A percentile compares a stretch with the other conserved stretches of the same genome.
Evolutionary conservation across 371 early-diverging fungal species (phyloP).

Genomic region (Syncephalastrum sp.): DNA sequence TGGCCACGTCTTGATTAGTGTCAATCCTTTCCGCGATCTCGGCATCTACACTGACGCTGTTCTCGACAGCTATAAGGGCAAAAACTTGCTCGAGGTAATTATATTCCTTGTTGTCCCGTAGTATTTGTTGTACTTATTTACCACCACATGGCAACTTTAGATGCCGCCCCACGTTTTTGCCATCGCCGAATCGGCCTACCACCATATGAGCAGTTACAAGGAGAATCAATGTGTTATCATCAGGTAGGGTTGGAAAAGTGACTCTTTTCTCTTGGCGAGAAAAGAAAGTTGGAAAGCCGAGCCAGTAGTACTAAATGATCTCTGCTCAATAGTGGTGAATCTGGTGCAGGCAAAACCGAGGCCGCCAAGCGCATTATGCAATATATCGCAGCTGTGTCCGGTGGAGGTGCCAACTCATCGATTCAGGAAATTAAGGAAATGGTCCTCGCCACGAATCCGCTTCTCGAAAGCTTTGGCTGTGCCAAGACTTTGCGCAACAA

Average conservation of each 20-base stretch:
- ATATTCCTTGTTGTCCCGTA: neutral
- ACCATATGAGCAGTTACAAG: conserved; percentile 94
- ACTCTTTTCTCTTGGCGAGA: too few species aligned
- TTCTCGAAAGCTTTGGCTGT: conserved; percentile 99
- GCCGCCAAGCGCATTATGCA: conserved; percentile 92
- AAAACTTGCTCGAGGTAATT: conserved; percentile 79
- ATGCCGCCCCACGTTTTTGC: conserved; percentile 88
- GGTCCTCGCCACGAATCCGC: conserved; percentile 95
- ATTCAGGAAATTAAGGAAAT: conserved; percentile 94
- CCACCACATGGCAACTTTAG: conserved; percentile 26
- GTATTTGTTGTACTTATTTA: neutral
- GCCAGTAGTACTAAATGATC: conserved; percentile 11
- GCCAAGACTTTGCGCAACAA: conserved; percentile 99
- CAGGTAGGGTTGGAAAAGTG: conserved; percentile 29
- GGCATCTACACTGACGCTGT: conserved; percentile 81
- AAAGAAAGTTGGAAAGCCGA: conserved; percentile 28
- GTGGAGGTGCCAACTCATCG: conserved; percentile 67
- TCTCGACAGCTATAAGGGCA: conserved; percentile 73
- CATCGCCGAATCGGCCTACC: conserved; percentile 83
- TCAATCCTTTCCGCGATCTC: conserved; percentile 84
- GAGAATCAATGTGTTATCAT: conserved; percentile 99
- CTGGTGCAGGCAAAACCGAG: conserved; percentile 93
- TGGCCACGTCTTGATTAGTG: conserved; percentile 86
- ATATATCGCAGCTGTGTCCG: conserved; percentile 95
- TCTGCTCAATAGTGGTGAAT: conserved; percentile 70